phyloP scores from a whole-genome alignment of 2,329 filamentous ascomycete species.

The Arachnomyces sp. region DNA sequence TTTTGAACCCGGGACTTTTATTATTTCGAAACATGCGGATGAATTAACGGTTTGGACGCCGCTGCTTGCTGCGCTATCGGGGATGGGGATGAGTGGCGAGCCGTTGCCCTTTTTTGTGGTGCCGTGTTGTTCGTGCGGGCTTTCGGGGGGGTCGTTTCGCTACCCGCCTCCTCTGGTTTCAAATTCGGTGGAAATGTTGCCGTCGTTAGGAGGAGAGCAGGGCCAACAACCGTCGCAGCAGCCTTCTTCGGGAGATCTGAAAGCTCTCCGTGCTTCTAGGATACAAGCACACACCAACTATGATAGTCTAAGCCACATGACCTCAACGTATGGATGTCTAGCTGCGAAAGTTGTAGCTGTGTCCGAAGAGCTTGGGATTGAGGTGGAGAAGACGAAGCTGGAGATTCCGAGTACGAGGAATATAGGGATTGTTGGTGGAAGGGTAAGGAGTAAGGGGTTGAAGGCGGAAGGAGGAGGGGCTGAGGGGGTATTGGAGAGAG shows the following conservation, averaged over 20 bases:
- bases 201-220: background rate
- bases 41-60: slow-evolving; percentile 96
- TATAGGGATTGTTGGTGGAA: slow-evolving; percentile 21
- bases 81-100: slow-evolving; percentile 38
- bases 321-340: slow-evolving; percentile 73
- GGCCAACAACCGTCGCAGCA: slow-evolving; percentile 14
- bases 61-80: slow-evolving; percentile 60
- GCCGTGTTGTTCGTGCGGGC: slow-evolving; percentile 86
- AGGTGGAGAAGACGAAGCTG: slow-evolving; percentile 73
- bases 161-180: slow-evolving; percentile 29
- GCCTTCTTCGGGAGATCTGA: slow-evolving; percentile 32
- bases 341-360: slow-evolving; percentile 69
- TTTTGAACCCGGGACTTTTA: slow-evolving; percentile 71
- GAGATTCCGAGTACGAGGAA: slow-evolving; percentile 56
- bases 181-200: slow-evolving; percentile 23
- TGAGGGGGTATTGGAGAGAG: slow-evolving; percentile 35
- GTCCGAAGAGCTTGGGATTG: slow-evolving; percentile 63
- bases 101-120: slow-evolving; percentile 81
- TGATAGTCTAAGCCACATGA: slow-evolving; percentile 26
- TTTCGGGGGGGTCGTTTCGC: slow-evolving; percentile 66
- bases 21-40: slow-evolving; percentile 95
- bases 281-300: slow-evolving; percentile 21
- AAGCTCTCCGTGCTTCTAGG: slow-evolving; percentile 30
- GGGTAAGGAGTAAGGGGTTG: slow-evolving; percentile 5
- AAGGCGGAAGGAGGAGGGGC: background rate